Evolutionary conservation across 805 yeast genomes (phyloP), one percentile per base, ranked within the genome.

Genomic region (Candida suzukii): DNA sequence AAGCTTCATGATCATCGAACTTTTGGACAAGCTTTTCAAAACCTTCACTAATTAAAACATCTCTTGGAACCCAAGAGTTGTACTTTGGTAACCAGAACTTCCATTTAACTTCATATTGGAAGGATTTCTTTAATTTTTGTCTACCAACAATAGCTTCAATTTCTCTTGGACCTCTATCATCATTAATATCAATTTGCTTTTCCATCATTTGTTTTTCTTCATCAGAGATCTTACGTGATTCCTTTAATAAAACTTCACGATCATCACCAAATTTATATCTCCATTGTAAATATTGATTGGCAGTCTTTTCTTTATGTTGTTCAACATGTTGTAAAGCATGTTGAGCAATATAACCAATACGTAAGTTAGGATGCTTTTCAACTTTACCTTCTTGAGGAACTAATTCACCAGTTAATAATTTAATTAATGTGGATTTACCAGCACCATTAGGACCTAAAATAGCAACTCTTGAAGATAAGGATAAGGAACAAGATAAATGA

Each of bases 361-460:
- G 88, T 68, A 93, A 74, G 67, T 91, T 91, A 49, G 98, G 98
- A 70, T 91, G 99, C 66, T 93, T 93, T 70, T 93, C 97, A 43
- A 91, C 96, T 46, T 78, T 81, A 57, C 99, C 99, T 44, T 68
- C 74, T 48, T 78, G 74, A 19, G 99, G 96, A 42, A 85, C 76
- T 44, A 88, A 71, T 65, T 91, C 99, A 50, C 87, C 99, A 10
- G 98, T 93, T 52, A 91, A 73, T 41, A 93, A 71, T 66, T 91
- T 91, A 66, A 93, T 91, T 57, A 93, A 74, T 16, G 99, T 91
- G 12, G 97, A 88, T 64, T 91, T 91, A 70, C 99, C 99, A 40
- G 99, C 99, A 74, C 99, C 99, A 63, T 91, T 91, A 47, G 98
- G 97, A 42, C 99, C 99, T 43, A 93, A 68, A 55, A 93, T 80